A percentile compares a stretch with the other conserved stretches of the same genome.
Evolutionary conservation across 2,329 filamentous ascomycete species (phyloP).

Genomic region (Amesomyces nigricolor): DNA sequence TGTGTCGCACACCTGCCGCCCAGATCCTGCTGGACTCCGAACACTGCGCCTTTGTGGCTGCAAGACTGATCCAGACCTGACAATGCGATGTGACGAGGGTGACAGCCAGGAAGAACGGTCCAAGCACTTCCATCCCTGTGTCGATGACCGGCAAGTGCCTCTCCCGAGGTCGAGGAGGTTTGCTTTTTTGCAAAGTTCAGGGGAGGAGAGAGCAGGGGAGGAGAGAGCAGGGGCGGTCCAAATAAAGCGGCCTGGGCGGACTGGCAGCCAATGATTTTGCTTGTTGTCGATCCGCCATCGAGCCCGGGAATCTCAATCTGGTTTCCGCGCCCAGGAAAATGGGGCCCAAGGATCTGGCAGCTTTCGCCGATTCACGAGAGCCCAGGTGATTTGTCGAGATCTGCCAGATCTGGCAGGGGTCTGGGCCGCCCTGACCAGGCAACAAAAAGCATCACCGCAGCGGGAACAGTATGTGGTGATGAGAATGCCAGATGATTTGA

Average conservation of each 20-base stretch:
- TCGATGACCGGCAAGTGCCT: neutral
- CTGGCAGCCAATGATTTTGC: neutral
- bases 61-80: neutral
- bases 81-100: neutral
- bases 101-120: neutral
- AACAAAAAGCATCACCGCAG: too few relatives aligned
- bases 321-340: neutral
- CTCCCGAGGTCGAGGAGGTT: neutral
- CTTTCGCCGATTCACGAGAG: neutral
- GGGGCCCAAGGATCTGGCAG: constrained; percentile 1
- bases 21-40: constrained; percentile 10
- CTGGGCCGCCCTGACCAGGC: too few relatives aligned
- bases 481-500: too few relatives aligned
- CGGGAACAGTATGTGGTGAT: too few relatives aligned
- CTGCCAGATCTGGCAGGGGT: neutral
- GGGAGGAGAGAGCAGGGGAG: neutral
- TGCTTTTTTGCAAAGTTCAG: constrained; percentile 1
- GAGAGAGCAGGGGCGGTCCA: neutral
- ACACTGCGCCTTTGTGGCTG: neutral
- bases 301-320: constrained; percentile 2
- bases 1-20: constrained; percentile 12
- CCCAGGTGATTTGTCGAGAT: neutral
- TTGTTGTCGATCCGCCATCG: neutral
- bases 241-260: neutral
- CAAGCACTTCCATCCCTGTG: neutral